A percentile compares a stretch with the other conserved stretches of the same genome.
These are phyloP conservation scores for Firmiana major DNA, from an alignment of 345 rosid genomes.

Conservation along the genomic window DNA sequence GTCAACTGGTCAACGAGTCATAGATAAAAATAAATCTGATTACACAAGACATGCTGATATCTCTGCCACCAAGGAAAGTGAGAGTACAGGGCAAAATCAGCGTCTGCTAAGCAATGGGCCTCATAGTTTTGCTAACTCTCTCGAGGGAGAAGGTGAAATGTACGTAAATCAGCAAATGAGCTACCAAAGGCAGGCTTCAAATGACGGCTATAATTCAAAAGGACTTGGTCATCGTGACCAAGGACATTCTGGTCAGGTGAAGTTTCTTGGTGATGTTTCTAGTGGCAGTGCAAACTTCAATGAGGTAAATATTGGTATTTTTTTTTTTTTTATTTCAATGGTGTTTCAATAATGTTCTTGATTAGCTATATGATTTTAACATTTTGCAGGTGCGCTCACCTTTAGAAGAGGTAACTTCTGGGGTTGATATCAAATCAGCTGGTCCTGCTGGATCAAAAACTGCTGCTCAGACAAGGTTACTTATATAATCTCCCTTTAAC, in stretches of 20 bases:
- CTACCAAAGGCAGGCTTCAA: constrained; percentile 24
- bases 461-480: constrained; percentile 32
- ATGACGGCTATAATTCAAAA: constrained; percentile 21
- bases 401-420: constrained; percentile 27
- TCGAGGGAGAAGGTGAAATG: constrained; percentile 20
- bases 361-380: background rate
- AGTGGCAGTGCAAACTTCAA: constrained; percentile 18
- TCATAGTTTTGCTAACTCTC: constrained; percentile 4
- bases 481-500: background rate
- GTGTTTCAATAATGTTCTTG: background rate
- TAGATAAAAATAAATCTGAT: constrained; percentile 14
- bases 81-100: constrained; percentile 16
- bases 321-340: background rate
- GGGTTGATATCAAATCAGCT: constrained; percentile 23
- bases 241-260: constrained; percentile 23
- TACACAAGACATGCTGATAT: constrained; percentile 16
- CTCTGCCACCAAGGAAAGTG: constrained; percentile 15
- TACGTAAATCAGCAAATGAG: constrained; percentile 19
- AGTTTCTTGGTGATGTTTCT: constrained; percentile 23
- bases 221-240: constrained; percentile 19
- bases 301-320: constrained; percentile 22
- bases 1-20: constrained; percentile 8
- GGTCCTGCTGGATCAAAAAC: constrained; percentile 26
- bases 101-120: constrained; percentile 23
- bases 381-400: constrained; percentile 23